Base-by-base conservation (phyloP, 129 eudicot species). In the Calendula officinalis region DNA sequence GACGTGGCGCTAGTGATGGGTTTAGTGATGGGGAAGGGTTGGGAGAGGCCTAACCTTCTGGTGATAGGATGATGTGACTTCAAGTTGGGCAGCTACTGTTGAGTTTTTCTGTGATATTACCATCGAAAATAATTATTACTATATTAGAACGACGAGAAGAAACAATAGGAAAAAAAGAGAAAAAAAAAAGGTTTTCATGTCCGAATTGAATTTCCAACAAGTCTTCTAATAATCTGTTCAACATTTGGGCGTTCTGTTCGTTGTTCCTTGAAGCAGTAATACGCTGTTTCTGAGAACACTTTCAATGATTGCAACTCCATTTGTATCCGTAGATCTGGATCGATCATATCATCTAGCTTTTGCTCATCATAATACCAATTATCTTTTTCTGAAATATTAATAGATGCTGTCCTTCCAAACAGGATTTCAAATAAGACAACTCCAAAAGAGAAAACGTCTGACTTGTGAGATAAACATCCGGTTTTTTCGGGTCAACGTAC, bases 391-490 rank as follows among this genome's bases (percentile, higher is more conserved):
- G 14, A 12, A 22, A 2, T 16, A 5, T 13, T 9, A 34, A 49
- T 35, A 36, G 16, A 47, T 47, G 69, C 69, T 50, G 14, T 50
- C 47, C 36, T 14, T 36, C 69, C 69, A 16, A 50, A 64, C 17
- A 64, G 10, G 16, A 64, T 36, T 34, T 64, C 69, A 8, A 64
- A 64, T 15, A 64, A 50, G 12, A 64, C 69, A 8, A 64, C 59
- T 8, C 69, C 69, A 8, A 64, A 64, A 11, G 69, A 48, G 15
- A 45, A 64, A 16, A 64, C 69, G 10, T 64, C 69, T 3, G 57
- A 49, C 47, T 64, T 64, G 16, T 8, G 37, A 40, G 11, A 34
- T 5, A 64, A 34, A 14, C 53, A 15, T 3, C 58, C 59, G 0
- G 58, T 48, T 36, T 64, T 49, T 4, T 46, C 45, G 69, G 69